Evolutionary conservation across 352 stramenopile genomes (phyloP), one percentile per base, ranked within the genome.

Genomic region (Phytopythium ostracodes): DNA sequence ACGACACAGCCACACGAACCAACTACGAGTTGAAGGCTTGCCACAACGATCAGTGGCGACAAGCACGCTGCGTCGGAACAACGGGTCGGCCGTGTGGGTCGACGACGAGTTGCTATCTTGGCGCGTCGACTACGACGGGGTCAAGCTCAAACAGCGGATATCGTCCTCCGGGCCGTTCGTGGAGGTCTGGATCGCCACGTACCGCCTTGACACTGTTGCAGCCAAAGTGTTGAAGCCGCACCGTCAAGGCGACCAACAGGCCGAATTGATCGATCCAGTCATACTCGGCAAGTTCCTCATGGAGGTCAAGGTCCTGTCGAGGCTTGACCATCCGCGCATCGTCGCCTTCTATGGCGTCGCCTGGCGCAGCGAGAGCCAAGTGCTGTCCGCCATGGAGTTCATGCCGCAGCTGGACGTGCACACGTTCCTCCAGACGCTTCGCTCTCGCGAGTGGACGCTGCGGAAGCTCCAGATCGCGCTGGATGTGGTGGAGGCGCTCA

Each of bases 311-410:
- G 56, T 85, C 43, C 63, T 85, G 10, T 76, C 76, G 25, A 65
- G 70, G 7, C 66, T 88, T 2, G 68, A 88, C 51, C 77, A 84
- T 43, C 76, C 78, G 9, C 76, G 69, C 15, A 73, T 88, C 40
- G 67, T 88, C 6, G 62, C 74, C 18, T 86, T 88, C 50, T 80
- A 79, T 22, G 78, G 78, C 2, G 64, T 69, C 2, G 72, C 72
- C 11, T 88, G 78, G 78, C 68, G 59, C 17, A 67, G 47, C 24
- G 67, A 66, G 18, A 70, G 58, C 0, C 67, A 79, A 15, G 63
- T 81, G 54, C 67, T 76, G 35, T 68, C 70, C 1, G 55, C 78
- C 20, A 80, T 84, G 61, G 71, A 81, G 64, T 82, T 76, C 57
- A 64, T 83, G 62, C 72, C 72, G 9, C 66, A 78, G 43, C 69